Base-by-base conservation (phyloP, 2,329 filamentous ascomycete genomes). In the Ceratocystis albifundus region DNA sequence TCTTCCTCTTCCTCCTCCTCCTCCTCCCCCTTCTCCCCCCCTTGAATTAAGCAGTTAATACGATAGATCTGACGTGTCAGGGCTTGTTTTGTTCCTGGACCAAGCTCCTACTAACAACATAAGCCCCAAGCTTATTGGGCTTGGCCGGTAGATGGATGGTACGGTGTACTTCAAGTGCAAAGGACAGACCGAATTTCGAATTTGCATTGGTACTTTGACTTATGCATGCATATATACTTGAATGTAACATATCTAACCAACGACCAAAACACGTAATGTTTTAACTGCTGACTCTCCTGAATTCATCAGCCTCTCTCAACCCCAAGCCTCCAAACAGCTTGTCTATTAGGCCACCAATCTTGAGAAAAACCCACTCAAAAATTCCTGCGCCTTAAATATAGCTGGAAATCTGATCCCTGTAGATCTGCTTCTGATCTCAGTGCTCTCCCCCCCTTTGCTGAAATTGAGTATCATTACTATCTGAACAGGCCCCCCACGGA, bases 381-480 rank as follows among this genome's bases (percentile, higher is more conserved):
- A 57, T 50, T 50, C 46, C 46, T 50, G 46, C 46, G 53, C 53
- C 25, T 28, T 12, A 55, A 25, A 25, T 20, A 4, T 17, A 55
- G 50, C 50, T 57, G 22, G 22, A 57, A 57, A 28, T 30, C 22
- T 10, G 3, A 8, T 57, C 53, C 53, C 53, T 57, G 53, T 28
- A 57, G 53, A 57, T 57, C 53, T 28, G 3, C 20, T 22, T 22
- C 25, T 28, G 7, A 12, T 12, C 22, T 57, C 25, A 10, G 1
- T 22, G 32, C 46, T 6, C 46, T n/a, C 46, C 6, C 46, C 17
- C 46, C 15, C 46, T 50, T 50, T n/a, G 46, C 30, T 57, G 53
- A 57, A 57, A 57, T 57, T 57, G 25, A 1, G 22, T 30, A 15
- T 32, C 53, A 57, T 57, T 57, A 57, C 30, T 57, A 57, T 57